These are phyloP conservation scores for Henckelia pumila DNA, from an alignment of 257 asterid species.

Conservation along the genomic window DNA sequence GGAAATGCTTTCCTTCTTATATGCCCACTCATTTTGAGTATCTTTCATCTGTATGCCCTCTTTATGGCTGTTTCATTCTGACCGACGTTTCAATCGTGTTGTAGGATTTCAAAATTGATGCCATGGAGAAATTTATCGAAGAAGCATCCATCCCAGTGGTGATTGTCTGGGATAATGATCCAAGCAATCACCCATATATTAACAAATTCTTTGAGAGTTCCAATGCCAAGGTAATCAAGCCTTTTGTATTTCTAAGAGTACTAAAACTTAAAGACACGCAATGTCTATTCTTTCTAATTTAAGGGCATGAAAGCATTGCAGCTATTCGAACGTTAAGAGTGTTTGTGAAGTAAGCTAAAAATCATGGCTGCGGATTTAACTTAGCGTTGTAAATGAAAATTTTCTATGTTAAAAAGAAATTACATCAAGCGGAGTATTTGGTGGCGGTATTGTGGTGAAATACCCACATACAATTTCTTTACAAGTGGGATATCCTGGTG, in stretches of 20 bases:
- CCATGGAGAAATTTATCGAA: slow-evolving; percentile 59
- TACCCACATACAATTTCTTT: neutral
- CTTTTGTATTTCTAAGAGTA: neutral
- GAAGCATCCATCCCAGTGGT: slow-evolving; percentile 52
- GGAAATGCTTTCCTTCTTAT: neutral
- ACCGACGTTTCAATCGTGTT: slow-evolving; percentile 1
- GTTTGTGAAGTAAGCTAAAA: neutral
- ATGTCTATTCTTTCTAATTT: neutral
- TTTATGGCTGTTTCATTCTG: slow-evolving; percentile 3
- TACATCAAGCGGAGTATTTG: neutral
- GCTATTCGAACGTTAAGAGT: neutral
- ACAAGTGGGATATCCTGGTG: neutral
- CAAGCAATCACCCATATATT: slow-evolving; percentile 48
- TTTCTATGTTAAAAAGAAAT: neutral
- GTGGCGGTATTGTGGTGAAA: neutral
- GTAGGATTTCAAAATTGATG: slow-evolving; percentile 63
- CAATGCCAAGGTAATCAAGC: slow-evolving; percentile 51
- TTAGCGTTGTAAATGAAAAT: neutral
- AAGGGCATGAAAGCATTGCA: neutral
- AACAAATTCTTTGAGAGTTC: slow-evolving; percentile 54
- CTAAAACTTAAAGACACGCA: slow-evolving; percentile 7
- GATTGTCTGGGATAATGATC: slow-evolving; percentile 56
- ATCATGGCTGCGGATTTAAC: slow-evolving; percentile 4
- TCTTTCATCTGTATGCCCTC: neutral
- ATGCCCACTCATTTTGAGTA: neutral